Base-by-base conservation (phyloP, 1,284 basidiomycete genomes). In the Papiliotrema laurentii region DNA sequence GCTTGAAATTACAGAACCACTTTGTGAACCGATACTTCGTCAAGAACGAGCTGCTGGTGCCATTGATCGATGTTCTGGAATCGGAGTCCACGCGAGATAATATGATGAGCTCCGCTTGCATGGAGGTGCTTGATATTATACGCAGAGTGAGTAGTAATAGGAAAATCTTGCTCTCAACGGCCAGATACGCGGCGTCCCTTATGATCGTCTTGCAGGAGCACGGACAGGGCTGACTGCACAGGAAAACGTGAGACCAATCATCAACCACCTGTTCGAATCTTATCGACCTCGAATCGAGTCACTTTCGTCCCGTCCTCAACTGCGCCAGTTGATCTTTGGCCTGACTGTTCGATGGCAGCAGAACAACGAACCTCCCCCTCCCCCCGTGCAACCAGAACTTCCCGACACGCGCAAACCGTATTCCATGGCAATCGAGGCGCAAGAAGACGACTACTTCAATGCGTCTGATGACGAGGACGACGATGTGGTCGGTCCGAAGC, bases 81-180 rank as follows among this genome's bases (percentile, higher is more conserved):
- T 80, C 81, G 44, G 94, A 97, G 72, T 86, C 86, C 26, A 78
- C 79, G 40, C 80, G 87, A 51, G 94, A 98, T 73, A 98, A 94
- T 71, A 80, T 99, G 56, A 78, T 98, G 39, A 87, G 85, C 62
- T 93, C 91, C 56, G 89, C 93, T 18, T 97, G 90, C 76, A 85
- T 96, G 64, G 94, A 98, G 68, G 88, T 90, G 55, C 90, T 98
- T 63, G 94, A 98, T 63, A 80, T 83, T 57, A 87, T 97, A 70
- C 83, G 87, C 51, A 82, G 81, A 76, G 91, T 92, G 54, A 56
- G 80, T n/a, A n/a, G n/a, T n/a, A n/a, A n/a, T n/a, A n/a, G n/a
- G n/a, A n/a, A n/a, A n/a, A n/a, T n/a, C n/a, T n/a, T n/a, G n/a
- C n/a, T n/a, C n/a, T n/a, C n/a, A n/a, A n/a, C n/a, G n/a, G n/a